Evolutionary conservation across 345 rosid genomes (phyloP).

Genomic region (Heritiera littoralis): DNA sequence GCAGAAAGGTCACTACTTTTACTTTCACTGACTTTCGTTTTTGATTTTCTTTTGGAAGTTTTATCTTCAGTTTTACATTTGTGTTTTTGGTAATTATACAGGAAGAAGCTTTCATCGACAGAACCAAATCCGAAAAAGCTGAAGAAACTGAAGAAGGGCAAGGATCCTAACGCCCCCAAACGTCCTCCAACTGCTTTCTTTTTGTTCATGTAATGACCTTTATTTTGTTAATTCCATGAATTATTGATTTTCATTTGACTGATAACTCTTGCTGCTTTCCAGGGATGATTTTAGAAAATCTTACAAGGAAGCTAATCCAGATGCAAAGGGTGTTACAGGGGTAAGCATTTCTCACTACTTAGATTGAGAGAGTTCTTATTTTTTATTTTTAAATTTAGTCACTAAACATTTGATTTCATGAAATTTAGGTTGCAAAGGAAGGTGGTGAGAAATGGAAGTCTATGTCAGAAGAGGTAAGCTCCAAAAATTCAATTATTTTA

Average conservation of each 20-base stretch:
- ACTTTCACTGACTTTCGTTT: background rate
- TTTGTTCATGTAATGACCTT: conserved; percentile 58
- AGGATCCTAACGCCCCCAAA: conserved; percentile 53
- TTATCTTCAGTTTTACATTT: background rate
- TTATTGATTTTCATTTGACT: background rate
- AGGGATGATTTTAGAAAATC: conserved; percentile 79
- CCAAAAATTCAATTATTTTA: background rate
- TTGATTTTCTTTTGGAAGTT: conserved; percentile 12
- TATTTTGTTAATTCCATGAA: background rate
- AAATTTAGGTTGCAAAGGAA: conserved; percentile 62
- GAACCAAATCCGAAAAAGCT: conserved; percentile 73
- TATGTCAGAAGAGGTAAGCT: conserved; percentile 60
- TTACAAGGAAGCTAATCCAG: conserved; percentile 60
- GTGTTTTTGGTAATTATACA: background rate
- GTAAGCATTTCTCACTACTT: conserved; percentile 26
- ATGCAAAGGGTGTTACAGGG: conserved; percentile 54
- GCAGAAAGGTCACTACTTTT: conserved; percentile 50
- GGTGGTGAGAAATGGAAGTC: conserved; percentile 88
- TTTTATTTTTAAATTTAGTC: background rate
- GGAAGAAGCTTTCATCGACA: conserved; percentile 63
- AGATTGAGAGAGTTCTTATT: background rate
- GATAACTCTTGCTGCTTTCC: conserved; percentile 7
- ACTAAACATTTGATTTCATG: background rate
- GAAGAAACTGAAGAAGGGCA: conserved; percentile 45
- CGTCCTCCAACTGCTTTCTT: conserved; percentile 88